Conservation (phyloP, 2,329 filamentous ascomycete genomes). For the Setomelanomma holmii region DNA sequence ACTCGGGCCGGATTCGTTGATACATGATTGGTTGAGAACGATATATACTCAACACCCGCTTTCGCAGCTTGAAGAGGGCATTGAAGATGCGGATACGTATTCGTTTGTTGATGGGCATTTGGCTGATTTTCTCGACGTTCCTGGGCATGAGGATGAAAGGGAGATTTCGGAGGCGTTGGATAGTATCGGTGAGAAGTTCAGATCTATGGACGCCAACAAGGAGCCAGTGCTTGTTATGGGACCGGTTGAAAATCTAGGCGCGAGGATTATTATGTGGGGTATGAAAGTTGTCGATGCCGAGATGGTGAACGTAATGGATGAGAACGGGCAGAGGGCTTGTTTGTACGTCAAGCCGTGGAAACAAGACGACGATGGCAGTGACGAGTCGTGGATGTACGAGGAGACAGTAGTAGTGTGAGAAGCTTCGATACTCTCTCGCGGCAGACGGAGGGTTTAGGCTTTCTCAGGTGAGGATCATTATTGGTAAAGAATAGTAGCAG, state of each 20-base stretch:
- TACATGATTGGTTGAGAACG: slow-evolving; percentile 9
- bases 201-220: slow-evolving; percentile 1
- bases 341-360: slow-evolving; percentile 12
- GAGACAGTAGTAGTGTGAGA: background rate
- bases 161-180: slow-evolving; percentile 20
- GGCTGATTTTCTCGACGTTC: slow-evolving; percentile 20
- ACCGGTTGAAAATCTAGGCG: slow-evolving; percentile 22
- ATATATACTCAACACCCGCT: slow-evolving; percentile 22
- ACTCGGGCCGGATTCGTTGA: slow-evolving; percentile 4
- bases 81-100: slow-evolving; percentile 32
- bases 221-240: slow-evolving; percentile 13
- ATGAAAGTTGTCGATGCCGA: slow-evolving; percentile 28
- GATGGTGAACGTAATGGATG: slow-evolving; percentile 14
- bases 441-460: no score
- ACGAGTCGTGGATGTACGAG: slow-evolving; percentile 20
- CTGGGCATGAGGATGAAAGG: background rate
- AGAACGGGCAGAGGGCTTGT: slow-evolving; percentile 7
- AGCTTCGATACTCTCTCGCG: no score
- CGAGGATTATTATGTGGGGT: slow-evolving; percentile 32
- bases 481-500: no score
- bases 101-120: slow-evolving; percentile 30
- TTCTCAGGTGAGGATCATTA: no score
- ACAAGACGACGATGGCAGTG: background rate
- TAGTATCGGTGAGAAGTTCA: slow-evolving; percentile 18
- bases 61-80: slow-evolving; percentile 29